Base-by-base conservation (phyloP, 495 filamentous ascomycete species). In the Lasiosphaeriaceae sp. region DNA sequence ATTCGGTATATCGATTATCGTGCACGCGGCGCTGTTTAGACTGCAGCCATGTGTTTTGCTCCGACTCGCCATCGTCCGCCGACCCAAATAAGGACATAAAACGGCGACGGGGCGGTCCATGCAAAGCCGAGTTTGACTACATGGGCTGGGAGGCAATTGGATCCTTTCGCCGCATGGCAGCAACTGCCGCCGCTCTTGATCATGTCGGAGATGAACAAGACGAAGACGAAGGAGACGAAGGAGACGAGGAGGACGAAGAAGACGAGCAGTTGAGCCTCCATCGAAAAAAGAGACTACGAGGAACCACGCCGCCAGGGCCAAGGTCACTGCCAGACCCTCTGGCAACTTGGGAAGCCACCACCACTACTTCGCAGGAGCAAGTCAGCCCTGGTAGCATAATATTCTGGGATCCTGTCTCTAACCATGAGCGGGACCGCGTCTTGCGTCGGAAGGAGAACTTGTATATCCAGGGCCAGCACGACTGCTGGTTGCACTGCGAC, bases 21-120 rank as follows among this genome's bases (percentile, higher is more conserved):
- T 71, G 70, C 57, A 78, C 75, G 0, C 68, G 74, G 2, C 74
- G 76, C 11, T 80, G 77, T 43, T 67, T 80, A 5, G 58, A 71
- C 17, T 78, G 77, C 57, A 66, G 65, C 4, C 77, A 79, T 59
- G 62, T 55, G 2, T 76, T 74, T 58, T 80, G 77, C 64, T 57
- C 37, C 12, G 11, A 11, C 2, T 37, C 44, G 12, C 17, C 31
- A 14, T 35, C 29, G 23, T 12, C n/a, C 24, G 12, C 22, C 20
- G 7, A 23, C n/a, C n/a, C n/a, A 16, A 52, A 52, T 9, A 19
- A 19, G 29, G 24, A 3, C 0, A 26, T 52, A 26, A 16, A 43
- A 24, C 23, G 16, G n/a, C 23, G 50, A 9, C 34, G 23, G 31
- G 1, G 31, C 2, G 17, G 62, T 3, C 58, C 61, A 19, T 74